Base-by-base conservation (phyloP, 176 grass and related monocot species). In the Musa beccarii region DNA sequence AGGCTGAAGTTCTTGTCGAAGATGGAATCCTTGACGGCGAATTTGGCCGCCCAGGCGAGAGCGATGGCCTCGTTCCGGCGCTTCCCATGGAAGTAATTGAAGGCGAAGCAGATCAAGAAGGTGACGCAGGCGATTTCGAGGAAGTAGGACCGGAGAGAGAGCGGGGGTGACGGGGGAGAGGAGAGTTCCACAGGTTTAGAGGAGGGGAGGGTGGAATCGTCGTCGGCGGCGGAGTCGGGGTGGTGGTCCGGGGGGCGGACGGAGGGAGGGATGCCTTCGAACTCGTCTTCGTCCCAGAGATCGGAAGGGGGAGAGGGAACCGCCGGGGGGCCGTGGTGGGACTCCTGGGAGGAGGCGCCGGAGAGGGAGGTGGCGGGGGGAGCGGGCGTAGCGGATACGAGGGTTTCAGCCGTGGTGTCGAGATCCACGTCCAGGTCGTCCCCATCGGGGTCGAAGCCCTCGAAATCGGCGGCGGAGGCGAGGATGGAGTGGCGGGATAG, bases 1-100 rank as follows among this genome's bases (percentile, higher is more conserved):
- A 99, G 84, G 81, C 86, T 92, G 83, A 99, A 99, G 78, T 99
- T 99, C 82, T 99, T 99, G 75, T 94, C 95, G 63, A 99, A 99
- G 79, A 99, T 92, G 53, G 84, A 89, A 59, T 89, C 76, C 49
- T 79, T 99, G 66, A 83, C 84, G 20, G 95, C 91, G 79, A 99
- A 94, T 78, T 87, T 92, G 84, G 91, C 71, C 21, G 86, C 91
- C 88, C 95, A 99, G 26, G 95, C 83, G 19, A 94, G 85, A 59
- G 95, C 95, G 83, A 82, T 87, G 52, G 85, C 85, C 85, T 94
- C 95, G 72, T 92, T 99, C 70, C 89, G 84, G 83, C 74, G 73
- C 83, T 80, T 94, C 24, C 95, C 90, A 2, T 86, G 80, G 79
- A 99, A 89, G 79, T 99, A 99, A 82, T 99, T 99, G 81, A 99